Conservation (phyloP, 345 rosid genomes). For the Melaleuca alternifolia region DNA sequence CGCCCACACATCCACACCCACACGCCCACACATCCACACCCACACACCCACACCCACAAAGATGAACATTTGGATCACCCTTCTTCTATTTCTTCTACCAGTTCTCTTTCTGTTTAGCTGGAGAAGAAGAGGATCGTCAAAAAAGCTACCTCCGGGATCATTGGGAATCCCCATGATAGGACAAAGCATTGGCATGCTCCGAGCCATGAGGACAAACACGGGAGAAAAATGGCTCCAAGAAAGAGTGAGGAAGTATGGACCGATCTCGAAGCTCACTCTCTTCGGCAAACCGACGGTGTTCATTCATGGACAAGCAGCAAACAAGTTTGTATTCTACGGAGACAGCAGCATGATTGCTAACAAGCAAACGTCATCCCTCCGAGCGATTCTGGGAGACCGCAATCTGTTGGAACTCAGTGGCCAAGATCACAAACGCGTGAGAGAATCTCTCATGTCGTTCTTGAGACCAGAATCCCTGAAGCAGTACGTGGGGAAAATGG, state of each 20-base stretch:
- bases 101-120: slow-evolving; percentile 1
- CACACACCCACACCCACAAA: not conserved
- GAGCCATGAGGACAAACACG: slow-evolving; percentile 6
- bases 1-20: not conserved
- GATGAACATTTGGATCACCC: not conserved
- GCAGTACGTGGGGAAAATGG: slow-evolving; percentile 22
- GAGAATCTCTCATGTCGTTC: slow-evolving; percentile 18
- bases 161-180: slow-evolving; percentile 28
- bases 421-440: slow-evolving; percentile 18
- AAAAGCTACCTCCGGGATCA: slow-evolving; percentile 29
- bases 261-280: slow-evolving; percentile 20
- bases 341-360: not conserved
- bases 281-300: slow-evolving; percentile 14
- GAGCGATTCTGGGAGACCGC: slow-evolving; percentile 7
- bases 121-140: not conserved
- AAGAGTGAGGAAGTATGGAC: slow-evolving; percentile 20
- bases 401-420: slow-evolving; percentile 17
- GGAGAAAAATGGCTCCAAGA: slow-evolving; percentile 22
- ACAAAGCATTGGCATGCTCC: slow-evolving; percentile 19
- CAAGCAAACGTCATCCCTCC: slow-evolving; percentile 3
- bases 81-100: slow-evolving; percentile 9
- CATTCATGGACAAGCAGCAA: slow-evolving; percentile 23
- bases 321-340: slow-evolving; percentile 14
- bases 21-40: not conserved
- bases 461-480: slow-evolving; percentile 17